Conservation (phyloP, 257 asterid species). For the Ilex asprella region DNA sequence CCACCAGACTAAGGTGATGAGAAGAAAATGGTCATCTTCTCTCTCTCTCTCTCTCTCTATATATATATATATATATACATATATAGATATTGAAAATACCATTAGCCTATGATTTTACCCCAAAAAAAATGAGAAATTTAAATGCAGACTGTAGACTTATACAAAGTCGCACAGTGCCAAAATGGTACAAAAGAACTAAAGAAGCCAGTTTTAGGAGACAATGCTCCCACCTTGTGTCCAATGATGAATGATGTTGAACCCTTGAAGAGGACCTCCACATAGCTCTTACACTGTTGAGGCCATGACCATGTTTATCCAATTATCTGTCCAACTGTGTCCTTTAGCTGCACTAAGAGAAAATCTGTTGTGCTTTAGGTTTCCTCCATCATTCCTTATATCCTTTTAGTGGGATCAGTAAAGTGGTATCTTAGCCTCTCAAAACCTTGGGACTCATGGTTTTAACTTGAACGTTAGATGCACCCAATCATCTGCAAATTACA, state of each 20-base stretch:
- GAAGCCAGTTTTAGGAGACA: not conserved
- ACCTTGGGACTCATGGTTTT: too few relatives aligned
- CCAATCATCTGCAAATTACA: too few relatives aligned
- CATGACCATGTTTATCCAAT: not conserved
- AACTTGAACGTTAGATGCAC: too few relatives aligned
- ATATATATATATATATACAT: too few relatives aligned
- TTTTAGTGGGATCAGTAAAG: not conserved
- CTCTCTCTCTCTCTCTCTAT: too few relatives aligned
- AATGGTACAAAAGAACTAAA: too few relatives aligned
- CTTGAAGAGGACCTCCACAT: not conserved
- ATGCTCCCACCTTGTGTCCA: not conserved
- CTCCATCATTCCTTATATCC: constrained; percentile 1
- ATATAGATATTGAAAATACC: too few relatives aligned
- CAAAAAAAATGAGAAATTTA: not conserved
- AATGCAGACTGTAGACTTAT: too few relatives aligned
- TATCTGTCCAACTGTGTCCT: not conserved
- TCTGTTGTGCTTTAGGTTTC: not conserved
- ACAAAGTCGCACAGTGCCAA: too few relatives aligned
- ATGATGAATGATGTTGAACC: constrained; percentile 4
- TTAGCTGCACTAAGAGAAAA: constrained; percentile 1
- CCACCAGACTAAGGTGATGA: constrained; percentile 19
- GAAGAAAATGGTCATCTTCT: not conserved
- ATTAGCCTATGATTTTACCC: too few relatives aligned
- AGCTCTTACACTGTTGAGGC: not conserved
- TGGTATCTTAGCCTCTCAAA: not conserved